Percentiles rank a stretch among this genome's conserved stretches.
phyloP scores from a whole-genome alignment of 192 early-diverging fungal genomes.

The Rhizophagus clarus region DNA sequence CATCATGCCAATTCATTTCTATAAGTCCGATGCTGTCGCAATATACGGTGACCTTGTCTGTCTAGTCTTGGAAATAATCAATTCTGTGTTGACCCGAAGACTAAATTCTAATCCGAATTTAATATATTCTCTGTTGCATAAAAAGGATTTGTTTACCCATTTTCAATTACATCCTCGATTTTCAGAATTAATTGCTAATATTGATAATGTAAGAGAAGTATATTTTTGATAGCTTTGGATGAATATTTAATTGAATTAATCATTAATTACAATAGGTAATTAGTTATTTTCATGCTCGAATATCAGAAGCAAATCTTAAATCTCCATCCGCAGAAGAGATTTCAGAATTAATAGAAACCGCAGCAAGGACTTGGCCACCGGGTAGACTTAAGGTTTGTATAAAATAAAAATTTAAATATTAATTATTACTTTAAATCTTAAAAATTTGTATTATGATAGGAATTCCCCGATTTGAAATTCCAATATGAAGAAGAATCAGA shows the following conservation, averaged over 20 bases:
- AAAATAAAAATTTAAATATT: no score
- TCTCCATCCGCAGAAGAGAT: constrained; percentile 67
- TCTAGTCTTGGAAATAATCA: constrained; percentile 72
- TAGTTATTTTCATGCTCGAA: constrained; percentile 61
- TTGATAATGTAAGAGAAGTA: constrained; percentile 43
- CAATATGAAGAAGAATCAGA: constrained; percentile 66
- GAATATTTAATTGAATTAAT: background rate
- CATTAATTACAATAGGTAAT: constrained; percentile 47
- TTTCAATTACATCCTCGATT: constrained; percentile 58
- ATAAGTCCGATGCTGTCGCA: constrained; percentile 45
- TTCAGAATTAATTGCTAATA: constrained; percentile 60
- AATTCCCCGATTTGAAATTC: constrained; percentile 65
- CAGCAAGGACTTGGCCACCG: constrained; percentile 64
- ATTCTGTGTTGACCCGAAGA: constrained; percentile 62
- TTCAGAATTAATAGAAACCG: constrained; percentile 62
- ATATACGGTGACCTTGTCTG: constrained; percentile 70
- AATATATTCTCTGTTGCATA: constrained; percentile 69
- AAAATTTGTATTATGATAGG: constrained; percentile 2
- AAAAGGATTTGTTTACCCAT: constrained; percentile 62
- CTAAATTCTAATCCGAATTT: constrained; percentile 69
- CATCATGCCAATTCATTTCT: background rate
- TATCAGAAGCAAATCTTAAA: constrained; percentile 65
- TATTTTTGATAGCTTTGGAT: background rate
- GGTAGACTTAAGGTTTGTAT: constrained; percentile 49
- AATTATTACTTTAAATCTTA: no score